phyloP scores from a whole-genome alignment of 148 eudicot species.

The Nepenthes mirabilis region DNA sequence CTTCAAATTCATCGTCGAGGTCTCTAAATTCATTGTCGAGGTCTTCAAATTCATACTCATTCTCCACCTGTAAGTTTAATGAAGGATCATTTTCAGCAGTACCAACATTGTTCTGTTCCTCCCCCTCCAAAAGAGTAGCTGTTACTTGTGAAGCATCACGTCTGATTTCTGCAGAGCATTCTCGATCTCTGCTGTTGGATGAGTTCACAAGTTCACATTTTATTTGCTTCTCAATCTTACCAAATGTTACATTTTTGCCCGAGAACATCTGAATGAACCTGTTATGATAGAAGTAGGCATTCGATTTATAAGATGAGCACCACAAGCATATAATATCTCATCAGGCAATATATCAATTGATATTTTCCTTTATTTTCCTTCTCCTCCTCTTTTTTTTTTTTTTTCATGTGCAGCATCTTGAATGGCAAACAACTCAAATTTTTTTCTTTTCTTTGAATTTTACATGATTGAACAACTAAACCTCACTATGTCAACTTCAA shows the following conservation, averaged over 20 bases:
- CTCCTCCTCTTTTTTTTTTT: no score
- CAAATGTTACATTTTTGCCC: slow-evolving; percentile 49
- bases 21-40: slow-evolving; percentile 4
- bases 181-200: not conserved
- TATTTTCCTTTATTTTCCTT: no score
- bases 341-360: no score
- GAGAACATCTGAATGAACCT: slow-evolving; percentile 67
- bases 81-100: slow-evolving; percentile 10
- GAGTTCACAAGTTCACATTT: slow-evolving; percentile 54
- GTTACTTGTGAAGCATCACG: slow-evolving; percentile 12
- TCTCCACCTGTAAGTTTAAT: slow-evolving; percentile 16
- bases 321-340: no score
- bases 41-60: slow-evolving; percentile 6
- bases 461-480: no score
- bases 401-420: no score
- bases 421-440: no score
- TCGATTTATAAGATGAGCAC: no score
- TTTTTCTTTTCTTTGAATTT: no score
- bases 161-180: slow-evolving; percentile 6
- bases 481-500: no score
- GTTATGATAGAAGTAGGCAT: slow-evolving; percentile 11
- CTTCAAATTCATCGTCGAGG: not conserved
- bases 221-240: slow-evolving; percentile 69
- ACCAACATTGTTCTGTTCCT: slow-evolving; percentile 14
- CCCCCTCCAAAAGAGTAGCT: slow-evolving; percentile 5